Percentiles rank a stretch among this genome's conserved stretches.
These are phyloP conservation scores for Kurtzmaniella cleridarum DNA, from an alignment of 805 yeast genomes.

Conservation along the genomic window DNA sequence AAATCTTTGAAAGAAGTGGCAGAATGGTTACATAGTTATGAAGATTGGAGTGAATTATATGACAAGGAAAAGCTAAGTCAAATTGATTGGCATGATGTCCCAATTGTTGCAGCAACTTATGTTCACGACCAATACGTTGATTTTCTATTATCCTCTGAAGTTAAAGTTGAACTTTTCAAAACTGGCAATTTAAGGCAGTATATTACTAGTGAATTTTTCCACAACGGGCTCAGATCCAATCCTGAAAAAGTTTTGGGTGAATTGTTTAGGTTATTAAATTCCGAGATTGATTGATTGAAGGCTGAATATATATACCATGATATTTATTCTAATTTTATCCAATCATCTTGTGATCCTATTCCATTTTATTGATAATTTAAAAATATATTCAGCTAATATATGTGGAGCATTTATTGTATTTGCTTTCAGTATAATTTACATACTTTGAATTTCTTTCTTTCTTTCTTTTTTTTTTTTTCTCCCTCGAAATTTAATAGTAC, in stretches of 20 bases:
- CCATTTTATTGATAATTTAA: too few relatives aligned
- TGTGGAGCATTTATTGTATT: too few relatives aligned
- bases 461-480: too few relatives aligned
- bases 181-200: conserved; percentile 35
- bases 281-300: conserved; percentile 39
- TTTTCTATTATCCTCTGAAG: conserved; percentile 34
- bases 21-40: conserved; percentile 24
- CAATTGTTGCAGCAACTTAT: conserved; percentile 48
- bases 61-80: conserved; percentile 21
- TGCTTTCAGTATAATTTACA: too few relatives aligned
- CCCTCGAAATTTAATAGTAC: neutral
- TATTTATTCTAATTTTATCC: too few relatives aligned
- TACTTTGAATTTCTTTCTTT: too few relatives aligned
- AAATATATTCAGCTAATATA: too few relatives aligned
- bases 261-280: conserved; percentile 34
- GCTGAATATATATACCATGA: too few relatives aligned
- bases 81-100: conserved; percentile 30
- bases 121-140: conserved; percentile 49
- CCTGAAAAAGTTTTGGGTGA: conserved; percentile 34
- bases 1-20: conserved; percentile 37
- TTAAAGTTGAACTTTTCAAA: conserved; percentile 22
- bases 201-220: conserved; percentile 47
- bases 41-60: conserved; percentile 34
- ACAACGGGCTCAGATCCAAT: conserved; percentile 43
- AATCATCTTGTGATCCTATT: too few relatives aligned